These are phyloP conservation scores for Magnaporthales sp. DNA, from an alignment of 2,329 filamentous ascomycete genomes.

Conservation along the genomic window DNA sequence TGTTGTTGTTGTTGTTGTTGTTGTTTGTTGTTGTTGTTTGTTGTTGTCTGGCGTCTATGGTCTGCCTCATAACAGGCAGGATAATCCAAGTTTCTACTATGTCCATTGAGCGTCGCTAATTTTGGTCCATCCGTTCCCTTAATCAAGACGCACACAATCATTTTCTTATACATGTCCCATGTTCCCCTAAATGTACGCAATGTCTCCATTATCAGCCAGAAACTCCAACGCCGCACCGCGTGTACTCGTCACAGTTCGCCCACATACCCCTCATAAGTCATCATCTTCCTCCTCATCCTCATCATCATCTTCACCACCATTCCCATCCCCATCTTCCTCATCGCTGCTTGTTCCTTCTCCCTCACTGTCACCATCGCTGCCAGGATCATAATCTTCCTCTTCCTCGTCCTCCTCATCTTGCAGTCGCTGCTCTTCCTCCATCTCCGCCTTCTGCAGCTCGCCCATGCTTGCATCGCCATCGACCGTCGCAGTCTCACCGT, in stretches of 20 bases:
- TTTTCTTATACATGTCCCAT: background rate
- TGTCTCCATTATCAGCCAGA: background rate
- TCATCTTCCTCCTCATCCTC: conserved; percentile 18
- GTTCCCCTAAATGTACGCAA: background rate
- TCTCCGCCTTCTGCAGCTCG: conserved; percentile 43
- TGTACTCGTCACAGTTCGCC: background rate
- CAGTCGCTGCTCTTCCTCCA: conserved; percentile 36
- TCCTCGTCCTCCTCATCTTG: conserved; percentile 56
- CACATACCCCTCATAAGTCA: conserved; percentile 2
- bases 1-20: too few relatives aligned
- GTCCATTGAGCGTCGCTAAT: background rate
- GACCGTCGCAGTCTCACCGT: conserved; percentile 22
- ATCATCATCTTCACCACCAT: conserved; percentile 30
- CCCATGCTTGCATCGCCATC: conserved; percentile 32
- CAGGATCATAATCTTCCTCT: conserved; percentile 59
- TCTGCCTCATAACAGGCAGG: background rate
- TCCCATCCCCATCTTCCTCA: conserved; percentile 44
- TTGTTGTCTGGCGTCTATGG: background rate
- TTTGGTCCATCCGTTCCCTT: background rate
- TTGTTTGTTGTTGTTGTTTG: too few relatives aligned
- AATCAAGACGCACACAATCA: background rate
- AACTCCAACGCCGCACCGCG: background rate
- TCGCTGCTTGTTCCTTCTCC: conserved; percentile 43
- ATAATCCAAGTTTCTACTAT: background rate
- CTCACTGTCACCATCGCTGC: conserved; percentile 50